Evolutionary conservation across 164 flowering plant species (phyloP), one percentile per base, ranked within the genome.

Genomic region (Annona squamosa): DNA sequence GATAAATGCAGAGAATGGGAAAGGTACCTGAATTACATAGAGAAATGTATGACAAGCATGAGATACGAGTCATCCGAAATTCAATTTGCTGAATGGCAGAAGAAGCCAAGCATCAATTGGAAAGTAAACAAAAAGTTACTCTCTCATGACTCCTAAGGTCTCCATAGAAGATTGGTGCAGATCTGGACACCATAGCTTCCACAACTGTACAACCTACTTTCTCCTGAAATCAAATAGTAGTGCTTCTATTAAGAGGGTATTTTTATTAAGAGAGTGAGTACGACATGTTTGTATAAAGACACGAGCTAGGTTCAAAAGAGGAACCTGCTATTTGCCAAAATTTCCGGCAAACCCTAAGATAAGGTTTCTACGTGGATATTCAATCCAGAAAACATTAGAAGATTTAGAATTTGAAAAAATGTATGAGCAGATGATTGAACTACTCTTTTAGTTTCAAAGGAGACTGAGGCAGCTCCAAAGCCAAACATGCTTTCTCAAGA

Each of bases 71-170:
- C 46, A 74, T 41, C 46, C 46, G 17, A 69, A 70, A 70, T 42
- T 48, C 66, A 69, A 56, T 42, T 70, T 18, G 43, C 41, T 6
- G 10, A 62, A 66, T 17, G 26, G 46, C 16, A 76, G 44, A 12
- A 45, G 67, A 66, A 4, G 6, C 63, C 47, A n/a, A 18, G 9
- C 19, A 43, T n/a, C 44, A 13, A 68, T 9, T 43, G n/a, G 43
- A 16, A 16, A 67, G 6, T 1, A 67, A 44, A 67, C 52, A 67
- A 46, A 67, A 0, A 10, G 4, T 52, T 87, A 93, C 99, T 89
- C 96, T 87, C 77, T 91, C 99, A 76, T 91, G 98, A 79, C 90
- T 84, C 84, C 96, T 86, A 63, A 91, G 76, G 86, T 93, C 97
- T 17, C 98, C 98, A 78, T 88, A 86, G 71, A 90, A 96, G 5